Base-by-base conservation (phyloP, 768 basidiomycete genomes). In the Royoungia palumana region DNA sequence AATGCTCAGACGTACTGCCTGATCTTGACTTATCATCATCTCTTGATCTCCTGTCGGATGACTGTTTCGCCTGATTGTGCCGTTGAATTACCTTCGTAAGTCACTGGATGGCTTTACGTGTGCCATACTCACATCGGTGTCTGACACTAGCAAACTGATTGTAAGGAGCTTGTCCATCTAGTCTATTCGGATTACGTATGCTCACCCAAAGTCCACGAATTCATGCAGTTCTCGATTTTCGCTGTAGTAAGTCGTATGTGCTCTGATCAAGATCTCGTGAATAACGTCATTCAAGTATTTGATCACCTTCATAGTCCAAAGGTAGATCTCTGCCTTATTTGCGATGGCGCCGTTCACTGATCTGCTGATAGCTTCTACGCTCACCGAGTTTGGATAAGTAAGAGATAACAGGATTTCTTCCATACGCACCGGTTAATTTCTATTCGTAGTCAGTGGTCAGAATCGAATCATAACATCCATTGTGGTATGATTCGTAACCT, bases 341-440 rank as follows among this genome's bases (percentile, higher is more conserved):
- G 11, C 10, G 17, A 22, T 37, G 27, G 28, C n/a, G 27, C 2
- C 4, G 3, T 38, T 28, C 9, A 16, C 50, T 54, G 13, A 58
- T 14, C 1, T 0, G 2, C 7, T 21, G 10, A 37, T 36, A 64
- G 62, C 44, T 63, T 63, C 28, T 64, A 64, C 21, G 47, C 48
- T 20, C 62, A 63, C 21, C 60, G 59, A 32, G 56, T 64, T 17
- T 64, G 59, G 59, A 61, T 63, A 53, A 63, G 61, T 63, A 37
- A 36, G 61, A 37, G n/a, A n/a, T 5, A 10, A 28, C 2, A 16
- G 13, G 2, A 4, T 19, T 21, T n/a, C 6, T 1, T 19, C 20
- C 32, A 8, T 12, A 9, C 37, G 13, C 2, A 3, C 35, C 8
- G 8, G 2, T 21, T 32, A 32, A 54, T 6, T 17, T 25, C n/a